phyloP scores from a whole-genome alignment of 495 filamentous ascomycete genomes.

The Jackrogersella minutella region DNA sequence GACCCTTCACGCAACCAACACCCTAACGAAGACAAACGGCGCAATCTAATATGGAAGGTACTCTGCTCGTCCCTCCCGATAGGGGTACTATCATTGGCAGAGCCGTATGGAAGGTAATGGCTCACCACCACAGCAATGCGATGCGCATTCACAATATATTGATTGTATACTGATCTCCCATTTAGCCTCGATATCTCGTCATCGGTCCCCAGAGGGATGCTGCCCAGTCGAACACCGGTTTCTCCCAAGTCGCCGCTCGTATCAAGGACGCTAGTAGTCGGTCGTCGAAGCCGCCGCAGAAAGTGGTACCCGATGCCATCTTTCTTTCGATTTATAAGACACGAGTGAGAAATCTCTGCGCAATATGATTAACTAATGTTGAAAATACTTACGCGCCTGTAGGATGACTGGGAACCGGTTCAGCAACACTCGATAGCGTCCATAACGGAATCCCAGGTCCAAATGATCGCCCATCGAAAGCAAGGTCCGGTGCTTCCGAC shows the following conservation, averaged over 20 bases:
- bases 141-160: slow-evolving; percentile 5
- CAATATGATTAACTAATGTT: background rate
- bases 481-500: slow-evolving; percentile 59
- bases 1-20: slow-evolving; percentile 27
- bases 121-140: background rate
- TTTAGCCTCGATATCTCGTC: slow-evolving; percentile 58
- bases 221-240: slow-evolving; percentile 29
- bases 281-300: slow-evolving; percentile 42
- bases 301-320: slow-evolving; percentile 45
- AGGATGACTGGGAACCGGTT: slow-evolving; percentile 61
- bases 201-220: slow-evolving; percentile 46
- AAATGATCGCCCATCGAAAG: slow-evolving; percentile 62
- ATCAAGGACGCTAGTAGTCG: slow-evolving; percentile 41
- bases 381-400: slow-evolving; percentile 32
- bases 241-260: slow-evolving; percentile 43
- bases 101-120: slow-evolving; percentile 63
- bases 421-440: slow-evolving; percentile 58
- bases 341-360: slow-evolving; percentile 50
- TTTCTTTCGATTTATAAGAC: slow-evolving; percentile 64
- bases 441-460: slow-evolving; percentile 61
- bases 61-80: slow-evolving; percentile 63
- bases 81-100: slow-evolving; percentile 63
- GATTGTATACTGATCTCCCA: slow-evolving; percentile 6
- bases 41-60: slow-evolving; percentile 60
- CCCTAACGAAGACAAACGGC: slow-evolving; percentile 29